Evolutionary conservation across 441 rosid species (phyloP), one percentile per base, ranked within the genome.

Genomic region (Populus tomentosa): DNA sequence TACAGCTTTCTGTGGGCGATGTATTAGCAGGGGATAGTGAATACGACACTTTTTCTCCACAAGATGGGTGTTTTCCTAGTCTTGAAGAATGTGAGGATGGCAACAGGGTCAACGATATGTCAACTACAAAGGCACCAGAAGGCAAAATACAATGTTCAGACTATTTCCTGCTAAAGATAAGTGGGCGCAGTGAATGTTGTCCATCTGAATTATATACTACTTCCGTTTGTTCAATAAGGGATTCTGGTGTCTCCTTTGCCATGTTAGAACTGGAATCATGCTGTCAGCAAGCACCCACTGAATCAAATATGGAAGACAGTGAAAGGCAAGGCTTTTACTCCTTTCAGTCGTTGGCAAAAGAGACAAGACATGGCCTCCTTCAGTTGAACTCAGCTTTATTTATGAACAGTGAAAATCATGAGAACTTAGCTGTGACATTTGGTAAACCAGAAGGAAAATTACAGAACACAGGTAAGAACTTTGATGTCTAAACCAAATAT

Each of bases 401-500:
- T 62, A 75, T 70, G 76, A 83, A 68, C 26, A 67, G 78, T 50
- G 26, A 36, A 36, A 79, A 83, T 10, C 71, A n/a, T 63, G 32
- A 40, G 63, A 26, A 21, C 23, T 42, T 46, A 30, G 80, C 8
- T 81, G 64, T 72, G 73, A 78, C 79, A 46, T 75, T 77, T 42
- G 75, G 67, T 67, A 65, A 72, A 62, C 36, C 64, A 72, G 83
- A 82, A 81, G 87, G 67, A 80, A 79, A 32, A 46, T 18, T 59
- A 53, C 70, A 75, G 33, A 82, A 59, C 11, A 74, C 79, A 83
- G 95, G 97, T 91, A 85, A 83, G 36, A 64, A 72, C 42, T 69
- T 36, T 21, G 38, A 13, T 56, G 69, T 69, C 59, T 56, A 20
- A 67, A 65, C 56, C 32, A 77, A 35, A 73, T 42, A 32, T 75